Base-by-base conservation (phyloP, 2,329 filamentous ascomycete species). In the Chlorencoelia australis region DNA sequence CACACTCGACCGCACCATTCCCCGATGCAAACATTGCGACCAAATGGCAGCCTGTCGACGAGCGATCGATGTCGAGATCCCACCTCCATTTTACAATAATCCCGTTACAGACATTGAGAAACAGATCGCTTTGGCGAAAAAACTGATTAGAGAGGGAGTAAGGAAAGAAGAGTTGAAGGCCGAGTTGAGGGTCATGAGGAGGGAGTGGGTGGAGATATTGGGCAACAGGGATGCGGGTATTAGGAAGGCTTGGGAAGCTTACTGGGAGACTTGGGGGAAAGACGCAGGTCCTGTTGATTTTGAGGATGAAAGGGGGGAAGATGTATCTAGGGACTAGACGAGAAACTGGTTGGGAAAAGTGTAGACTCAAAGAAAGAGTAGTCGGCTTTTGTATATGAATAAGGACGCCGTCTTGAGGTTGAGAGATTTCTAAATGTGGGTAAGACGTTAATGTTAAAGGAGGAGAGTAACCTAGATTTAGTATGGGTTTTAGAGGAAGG, bases 261-360 rank as follows among this genome's bases (percentile, higher is more conserved):
- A 49, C 37, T 55, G 49, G 49, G 50, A 37, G 7, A 43, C 53
- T 18, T 55, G 50, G 52, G 52, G 49, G n/a, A 24, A 24, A 30
- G 28, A 40, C 7, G 14, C 19, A 21, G 34, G 38, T 3, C 35
- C n/a, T n/a, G n/a, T n/a, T n/a, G n/a, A n/a, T n/a, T 27, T 5
- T 27, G 5, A 6, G 25, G 6, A n/a, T 27, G 25, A 14, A 27
- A 14, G n/a, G n/a, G n/a, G n/a, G 25, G 25, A 27, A 27, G n/a
- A 14, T 27, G 11, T 11, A 11, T 7, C n/a, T 27, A 14, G 25
- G n/a, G 15, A 10, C 19, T 33, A 14, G 18, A 33, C 19, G 30
- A 32, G 17, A 11, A 8, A 18, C 11, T 32, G 9, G 14, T 32
- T 20, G 17, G 18, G 14, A 32, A 19, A 18, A 8, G 18, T 17